phyloP scores from a whole-genome alignment of 192 early-diverging fungal genomes.

The Backusella westeae region DNA sequence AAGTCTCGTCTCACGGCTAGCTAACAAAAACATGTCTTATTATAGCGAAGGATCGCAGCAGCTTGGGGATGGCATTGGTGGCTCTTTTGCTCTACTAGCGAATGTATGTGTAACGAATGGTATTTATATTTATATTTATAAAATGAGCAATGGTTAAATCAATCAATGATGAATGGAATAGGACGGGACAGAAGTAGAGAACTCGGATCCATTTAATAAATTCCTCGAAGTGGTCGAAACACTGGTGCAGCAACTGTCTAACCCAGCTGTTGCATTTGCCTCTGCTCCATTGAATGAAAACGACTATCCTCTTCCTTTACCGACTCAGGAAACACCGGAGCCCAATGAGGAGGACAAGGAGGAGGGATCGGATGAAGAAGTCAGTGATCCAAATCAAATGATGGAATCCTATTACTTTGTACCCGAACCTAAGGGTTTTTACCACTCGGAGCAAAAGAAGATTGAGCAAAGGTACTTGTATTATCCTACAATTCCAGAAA shows the following conservation, averaged over 20 bases:
- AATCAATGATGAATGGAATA: not conserved
- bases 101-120: slow-evolving; percentile 1
- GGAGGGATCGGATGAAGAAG: not conserved
- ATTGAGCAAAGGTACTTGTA: not conserved
- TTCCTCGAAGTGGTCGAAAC: slow-evolving; percentile 77
- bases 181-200: slow-evolving; percentile 52
- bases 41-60: slow-evolving; percentile 6
- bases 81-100: slow-evolving; percentile 30
- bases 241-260: slow-evolving; percentile 68
- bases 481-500: not conserved
- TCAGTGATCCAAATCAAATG: slow-evolving; percentile 33
- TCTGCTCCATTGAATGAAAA: slow-evolving; percentile 52
- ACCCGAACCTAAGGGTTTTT: slow-evolving; percentile 23
- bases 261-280: slow-evolving; percentile 62
- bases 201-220: slow-evolving; percentile 80
- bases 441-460: not conserved
- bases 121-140: not conserved
- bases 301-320: slow-evolving; percentile 22
- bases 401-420: slow-evolving; percentile 58
- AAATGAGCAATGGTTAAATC: not conserved
- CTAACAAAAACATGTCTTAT: not conserved
- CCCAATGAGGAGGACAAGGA: not conserved
- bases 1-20: slow-evolving; percentile 6
- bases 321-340: not conserved
- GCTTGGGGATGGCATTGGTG: slow-evolving; percentile 20